These are phyloP conservation scores for Fusarium cicatricum DNA, from an alignment of 2,329 filamentous ascomycete species.

Conservation along the genomic window DNA sequence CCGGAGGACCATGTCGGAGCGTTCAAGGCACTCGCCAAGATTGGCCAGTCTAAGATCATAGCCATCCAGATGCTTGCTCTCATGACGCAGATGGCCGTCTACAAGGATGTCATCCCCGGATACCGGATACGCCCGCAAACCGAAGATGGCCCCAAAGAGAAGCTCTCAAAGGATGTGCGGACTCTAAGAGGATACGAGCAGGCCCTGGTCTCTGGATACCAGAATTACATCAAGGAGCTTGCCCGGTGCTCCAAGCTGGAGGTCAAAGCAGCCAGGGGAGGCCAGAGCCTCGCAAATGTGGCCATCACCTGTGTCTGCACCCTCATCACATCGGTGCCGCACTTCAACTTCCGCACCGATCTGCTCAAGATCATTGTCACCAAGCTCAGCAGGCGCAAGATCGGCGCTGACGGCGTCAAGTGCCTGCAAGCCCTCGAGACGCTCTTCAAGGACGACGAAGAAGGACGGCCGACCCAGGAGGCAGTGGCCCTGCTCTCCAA, in stretches of 20 bases:
- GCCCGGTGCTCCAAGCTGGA: conserved; percentile 70
- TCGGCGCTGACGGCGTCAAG: conserved; percentile 79
- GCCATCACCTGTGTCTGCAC: conserved; percentile 88
- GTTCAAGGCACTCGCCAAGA: conserved; percentile 79
- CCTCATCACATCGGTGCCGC: conserved; percentile 81
- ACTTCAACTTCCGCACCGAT: conserved; percentile 96
- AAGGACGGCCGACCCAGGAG: conserved; percentile 87
- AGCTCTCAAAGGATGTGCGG: conserved; percentile 91
- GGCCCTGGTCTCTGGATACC: conserved; percentile 84
- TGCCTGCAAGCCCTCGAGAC: conserved; percentile 81
- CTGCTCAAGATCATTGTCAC: conserved; percentile 86
- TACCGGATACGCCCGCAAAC: conserved; percentile 88
- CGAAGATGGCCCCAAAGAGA: conserved; percentile 78
- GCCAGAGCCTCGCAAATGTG: conserved; percentile 69
- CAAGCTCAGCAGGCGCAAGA: conserved; percentile 76
- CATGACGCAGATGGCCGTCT: conserved; percentile 87
- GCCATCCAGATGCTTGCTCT: conserved; percentile 87
- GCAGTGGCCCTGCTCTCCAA: conserved; percentile 85
- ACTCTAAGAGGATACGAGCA: conserved; percentile 87
- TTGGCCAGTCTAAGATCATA: conserved; percentile 73
- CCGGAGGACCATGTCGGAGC: conserved; percentile 88
- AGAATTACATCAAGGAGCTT: conserved; percentile 81
- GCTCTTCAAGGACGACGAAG: conserved; percentile 86
- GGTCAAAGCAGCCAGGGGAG: conserved; percentile 48
- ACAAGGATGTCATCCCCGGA: conserved; percentile 95